phyloP scores from a whole-genome alignment of 2,329 filamentous ascomycete genomes.

The Blastomyces silverae region DNA sequence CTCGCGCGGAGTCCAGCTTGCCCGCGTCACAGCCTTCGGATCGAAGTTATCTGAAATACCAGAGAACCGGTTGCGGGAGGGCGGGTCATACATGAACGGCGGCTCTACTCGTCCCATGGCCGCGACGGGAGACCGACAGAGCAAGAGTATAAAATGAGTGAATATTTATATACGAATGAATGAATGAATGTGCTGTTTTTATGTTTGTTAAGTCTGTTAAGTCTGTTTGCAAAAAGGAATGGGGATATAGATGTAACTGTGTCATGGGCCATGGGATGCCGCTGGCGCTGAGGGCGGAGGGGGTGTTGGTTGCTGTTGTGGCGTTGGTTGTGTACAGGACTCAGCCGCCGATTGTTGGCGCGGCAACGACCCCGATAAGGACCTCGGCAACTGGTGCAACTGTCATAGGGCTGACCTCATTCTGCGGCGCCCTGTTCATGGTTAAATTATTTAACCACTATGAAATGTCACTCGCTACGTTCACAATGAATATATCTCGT shows the following conservation, averaged over 20 bases:
- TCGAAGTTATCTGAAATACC: slow-evolving; percentile 59
- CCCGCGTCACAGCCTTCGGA: slow-evolving; percentile 75
- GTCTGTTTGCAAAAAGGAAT: background rate
- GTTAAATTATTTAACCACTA: slow-evolving; percentile 14
- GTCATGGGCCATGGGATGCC: background rate
- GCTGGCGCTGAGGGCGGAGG: slow-evolving; percentile 12
- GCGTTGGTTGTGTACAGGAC: slow-evolving; percentile 16
- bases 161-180: background rate
- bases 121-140: slow-evolving; percentile 26
- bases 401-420: slow-evolving; percentile 18
- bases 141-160: slow-evolving; percentile 23
- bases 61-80: slow-evolving; percentile 49
- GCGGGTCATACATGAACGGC: slow-evolving; percentile 67
- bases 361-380: slow-evolving; percentile 27
- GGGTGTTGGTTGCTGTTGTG: background rate
- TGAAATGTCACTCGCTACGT: slow-evolving; percentile 14
- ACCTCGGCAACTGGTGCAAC: too few species aligned
- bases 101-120: slow-evolving; percentile 50
- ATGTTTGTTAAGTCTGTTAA: background rate
- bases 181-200: background rate
- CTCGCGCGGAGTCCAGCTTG: slow-evolving; percentile 60
- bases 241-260: background rate
- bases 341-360: slow-evolving; percentile 27
- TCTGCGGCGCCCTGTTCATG: background rate
- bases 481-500: slow-evolving; percentile 23